Conservation (phyloP, 192 early-diverging fungal species). For the Coemansia sp. region DNA sequence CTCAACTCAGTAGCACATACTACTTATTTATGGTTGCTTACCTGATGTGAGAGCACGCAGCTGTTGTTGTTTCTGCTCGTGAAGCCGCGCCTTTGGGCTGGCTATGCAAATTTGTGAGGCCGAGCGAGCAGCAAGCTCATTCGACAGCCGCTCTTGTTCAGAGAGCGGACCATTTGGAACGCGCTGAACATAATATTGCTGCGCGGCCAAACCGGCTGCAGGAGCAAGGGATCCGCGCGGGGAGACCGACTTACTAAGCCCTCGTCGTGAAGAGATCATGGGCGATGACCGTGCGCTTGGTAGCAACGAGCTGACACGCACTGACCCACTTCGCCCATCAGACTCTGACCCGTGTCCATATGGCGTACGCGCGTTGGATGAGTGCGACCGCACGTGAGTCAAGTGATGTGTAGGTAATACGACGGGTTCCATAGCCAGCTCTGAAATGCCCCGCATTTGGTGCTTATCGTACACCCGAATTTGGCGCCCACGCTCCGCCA, state of each 20-base stretch:
- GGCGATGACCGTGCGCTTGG: conserved; percentile 36
- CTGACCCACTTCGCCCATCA: conserved; percentile 40
- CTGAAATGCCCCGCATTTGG: conserved; percentile 26
- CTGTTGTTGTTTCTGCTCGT: conserved; percentile 19
- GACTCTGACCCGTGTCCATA: conserved; percentile 22
- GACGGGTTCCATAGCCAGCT: conserved; percentile 35
- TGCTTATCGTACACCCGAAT: conserved; percentile 39
- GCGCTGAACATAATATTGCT: conserved; percentile 46
- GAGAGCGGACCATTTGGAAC: conserved; percentile 8
- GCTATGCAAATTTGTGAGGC: conserved; percentile 42
- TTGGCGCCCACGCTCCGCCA: conserved; percentile 3
- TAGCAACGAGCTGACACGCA: conserved; percentile 45
- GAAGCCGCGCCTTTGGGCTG: conserved; percentile 36
- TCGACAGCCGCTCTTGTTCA: conserved; percentile 11
- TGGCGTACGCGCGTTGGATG: conserved; percentile 21
- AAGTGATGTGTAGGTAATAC: conserved; percentile 11
- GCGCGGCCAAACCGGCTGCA: conserved; percentile 17
- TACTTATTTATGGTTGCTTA: conserved; percentile 18
- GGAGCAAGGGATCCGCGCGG: conserved; percentile 14
- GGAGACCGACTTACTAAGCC: conserved; percentile 15
- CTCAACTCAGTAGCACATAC: conserved; percentile 5
- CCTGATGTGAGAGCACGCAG: conserved; percentile 19
- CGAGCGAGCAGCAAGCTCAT: conserved; percentile 13
- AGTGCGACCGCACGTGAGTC: conserved; percentile 9
- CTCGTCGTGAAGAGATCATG: conserved; percentile 9